A percentile compares a stretch with the other conserved stretches of the same genome.
Evolutionary conservation across 768 basidiomycete species (phyloP).

Genomic region (Saitozyma podzolica): DNA sequence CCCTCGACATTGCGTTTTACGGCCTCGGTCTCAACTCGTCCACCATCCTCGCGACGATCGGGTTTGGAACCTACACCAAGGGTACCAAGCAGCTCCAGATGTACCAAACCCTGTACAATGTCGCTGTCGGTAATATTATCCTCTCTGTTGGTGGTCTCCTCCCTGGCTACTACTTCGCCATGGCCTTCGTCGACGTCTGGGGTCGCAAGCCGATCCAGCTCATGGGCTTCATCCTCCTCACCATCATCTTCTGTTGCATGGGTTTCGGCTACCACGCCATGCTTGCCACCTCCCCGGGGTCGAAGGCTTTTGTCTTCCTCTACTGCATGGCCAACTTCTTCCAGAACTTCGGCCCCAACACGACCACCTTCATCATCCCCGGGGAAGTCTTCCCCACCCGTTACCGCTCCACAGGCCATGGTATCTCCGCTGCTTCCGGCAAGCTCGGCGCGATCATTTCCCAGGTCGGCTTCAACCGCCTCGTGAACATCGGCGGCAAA

Average conservation of each 20-base stretch:
- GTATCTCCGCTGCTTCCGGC: conserved; percentile 50
- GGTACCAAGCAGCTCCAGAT: conserved; percentile 34
- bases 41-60: conserved; percentile 70
- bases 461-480: conserved; percentile 52
- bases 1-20: conserved; percentile 71
- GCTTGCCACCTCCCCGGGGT: conserved; percentile 35
- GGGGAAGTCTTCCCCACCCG: conserved; percentile 54
- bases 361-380: conserved; percentile 38
- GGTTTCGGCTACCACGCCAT: conserved; percentile 53
- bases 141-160: conserved; percentile 52
- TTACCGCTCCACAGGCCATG: conserved; percentile 53
- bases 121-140: conserved; percentile 51
- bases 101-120: conserved; percentile 49
- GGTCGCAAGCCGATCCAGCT: conserved; percentile 53
- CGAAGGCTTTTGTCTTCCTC: conserved; percentile 47
- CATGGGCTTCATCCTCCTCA: conserved; percentile 49
- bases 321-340: conserved; percentile 55
- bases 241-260: conserved; percentile 44
- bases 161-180: conserved; percentile 53
- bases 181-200: conserved; percentile 48
- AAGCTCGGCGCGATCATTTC: conserved; percentile 55
- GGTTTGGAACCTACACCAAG: conserved; percentile 60
- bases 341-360: conserved; percentile 48
- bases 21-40: conserved; percentile 81
- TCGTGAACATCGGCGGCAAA: conserved; percentile 49